Base-by-base conservation (phyloP, 352 stramenopile species). In the Globisporangium cederbergense region DNA sequence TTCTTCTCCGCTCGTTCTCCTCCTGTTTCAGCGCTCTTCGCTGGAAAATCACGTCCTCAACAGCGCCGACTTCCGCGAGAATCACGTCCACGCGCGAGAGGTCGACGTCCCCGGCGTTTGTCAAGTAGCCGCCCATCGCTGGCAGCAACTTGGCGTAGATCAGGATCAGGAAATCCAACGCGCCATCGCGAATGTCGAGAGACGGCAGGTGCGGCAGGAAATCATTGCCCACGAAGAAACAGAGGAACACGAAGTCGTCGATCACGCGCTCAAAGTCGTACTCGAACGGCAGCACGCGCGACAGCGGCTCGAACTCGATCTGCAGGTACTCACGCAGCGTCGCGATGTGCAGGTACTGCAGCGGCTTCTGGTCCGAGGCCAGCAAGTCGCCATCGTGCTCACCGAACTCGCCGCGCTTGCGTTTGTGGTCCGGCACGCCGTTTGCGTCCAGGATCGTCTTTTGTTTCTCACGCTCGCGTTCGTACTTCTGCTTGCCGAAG, bases 211-310 rank as follows among this genome's bases (percentile, higher is more conserved):
- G 97, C 43, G 97, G 98, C 63, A 99, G 77, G 77, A 99, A 99
- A 86, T 99, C 97, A 82, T 99, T 99, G 0, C 97, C 97, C 2
- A 99, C 96, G 73, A 99, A 99, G 78, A 99, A 99, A 79, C 97
- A 99, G 43, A 99, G 77, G 78, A 99, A 99, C 10, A 99, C 97
- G 76, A 99, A 98, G 79, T 99, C 98, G 77, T 99, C 97, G 40
- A 99, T 77, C n/a, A 99, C 70, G 61, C 97, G 82, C 81, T 99
- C 97, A 53, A 99, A 98, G 68, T 98, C 90, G 75, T 98, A 98
- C 57, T 78, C 64, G 77, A 99, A 98, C 22, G 96, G 93, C 14
- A 98, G 68, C 38, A 86, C 81, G 20, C 59, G 60, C 1, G 83
- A 77, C 16, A 95, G 64, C 0, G 84, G 83, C 70, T 93, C 79